Evolutionary conservation across 345 rosid genomes (phyloP), one percentile per base, ranked within the genome.

Genomic region (Garcia nutans): DNA sequence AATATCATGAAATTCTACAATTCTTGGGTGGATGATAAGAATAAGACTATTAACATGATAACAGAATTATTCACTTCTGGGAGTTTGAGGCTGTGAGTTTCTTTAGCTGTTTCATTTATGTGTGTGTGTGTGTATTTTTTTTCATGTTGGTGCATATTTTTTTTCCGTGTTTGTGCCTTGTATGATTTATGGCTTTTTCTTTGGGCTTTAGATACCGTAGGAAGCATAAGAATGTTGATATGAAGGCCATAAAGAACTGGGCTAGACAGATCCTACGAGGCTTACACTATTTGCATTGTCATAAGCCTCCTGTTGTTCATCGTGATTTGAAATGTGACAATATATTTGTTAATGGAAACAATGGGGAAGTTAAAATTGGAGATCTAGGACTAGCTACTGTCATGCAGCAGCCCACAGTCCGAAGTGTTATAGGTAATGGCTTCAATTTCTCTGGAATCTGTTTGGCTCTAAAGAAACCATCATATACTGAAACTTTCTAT

Each of bases 11-110:
- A 86, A 82, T 88, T 87, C 80, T 91, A 78, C 65, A 44, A 88
- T 82, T 95, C 91, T 45, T 95, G 99, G 99, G 97, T 95, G 79
- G 97, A 95, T 70, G 93, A 93, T 69, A 83, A 83, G 78, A 91
- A 78, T 81, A 87, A 80, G 89, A 92, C 97, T 26, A 93, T 95
- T 75, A 95, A 93, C 85, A 95, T 95, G 88, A 95, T 95, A 71
- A 95, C 99, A 8, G 99, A 95, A 87, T 84, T 93, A 22, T 91
- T 91, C 89, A 93, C 97, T 80, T 95, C 99, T 19, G 99, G 99
- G 77, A 91, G 88, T 81, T 79, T 93, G 77, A 87, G 97, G 83
- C 84, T 82, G 93, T 95, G 77, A 84, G 92, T 85, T 84, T 66
- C 74, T 57, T 68, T 65, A 19, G 23, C 37, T 59, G 8, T 68